Evolutionary conservation across 2,329 filamentous ascomycete species (phyloP).

Genomic region (Monosporascus sp.): DNA sequence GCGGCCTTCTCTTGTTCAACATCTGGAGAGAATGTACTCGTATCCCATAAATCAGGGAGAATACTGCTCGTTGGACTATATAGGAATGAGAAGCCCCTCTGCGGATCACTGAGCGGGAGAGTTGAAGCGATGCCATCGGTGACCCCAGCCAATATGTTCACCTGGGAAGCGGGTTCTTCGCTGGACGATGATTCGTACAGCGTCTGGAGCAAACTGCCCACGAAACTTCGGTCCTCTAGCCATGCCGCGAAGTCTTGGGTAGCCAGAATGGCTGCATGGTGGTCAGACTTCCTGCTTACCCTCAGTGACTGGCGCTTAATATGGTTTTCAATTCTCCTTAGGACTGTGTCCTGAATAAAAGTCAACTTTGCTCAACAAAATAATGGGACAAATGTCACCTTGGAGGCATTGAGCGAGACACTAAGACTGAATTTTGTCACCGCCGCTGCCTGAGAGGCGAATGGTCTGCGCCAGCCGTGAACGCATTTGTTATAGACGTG

Average conservation of each 20-base stretch:
- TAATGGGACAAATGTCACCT: conserved; percentile 9
- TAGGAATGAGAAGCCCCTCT: conserved; percentile 49
- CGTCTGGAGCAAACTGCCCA: conserved; percentile 27
- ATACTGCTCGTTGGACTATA: conserved; percentile 35
- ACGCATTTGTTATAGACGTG: conserved; percentile 3
- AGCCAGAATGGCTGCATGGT: conserved; percentile 46
- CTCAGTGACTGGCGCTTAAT: not conserved
- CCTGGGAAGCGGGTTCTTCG: conserved; percentile 5
- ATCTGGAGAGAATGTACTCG: conserved; percentile 17
- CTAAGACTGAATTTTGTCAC: conserved; percentile 16
- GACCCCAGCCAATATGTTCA: conserved; percentile 49
- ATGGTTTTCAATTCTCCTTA: not conserved
- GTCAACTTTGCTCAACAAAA: not conserved
- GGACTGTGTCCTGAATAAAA: not conserved
- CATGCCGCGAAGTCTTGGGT: conserved; percentile 44
- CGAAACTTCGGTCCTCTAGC: conserved; percentile 40
- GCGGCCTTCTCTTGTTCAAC: conserved; percentile 31
- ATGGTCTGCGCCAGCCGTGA: conserved; percentile 2
- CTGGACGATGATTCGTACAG: conserved; percentile 11
- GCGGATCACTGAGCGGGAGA: conserved; percentile 23
- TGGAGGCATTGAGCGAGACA: conserved; percentile 14
- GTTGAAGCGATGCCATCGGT: conserved; percentile 49
- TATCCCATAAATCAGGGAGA: conserved; percentile 43
- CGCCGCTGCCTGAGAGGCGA: conserved; percentile 3
- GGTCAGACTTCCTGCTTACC: conserved; percentile 4